Percentiles rank a stretch among this genome's conserved stretches.
phyloP scores from a whole-genome alignment of 2,329 filamentous ascomycete genomes.

The Trichoderma atrobrunneum region DNA sequence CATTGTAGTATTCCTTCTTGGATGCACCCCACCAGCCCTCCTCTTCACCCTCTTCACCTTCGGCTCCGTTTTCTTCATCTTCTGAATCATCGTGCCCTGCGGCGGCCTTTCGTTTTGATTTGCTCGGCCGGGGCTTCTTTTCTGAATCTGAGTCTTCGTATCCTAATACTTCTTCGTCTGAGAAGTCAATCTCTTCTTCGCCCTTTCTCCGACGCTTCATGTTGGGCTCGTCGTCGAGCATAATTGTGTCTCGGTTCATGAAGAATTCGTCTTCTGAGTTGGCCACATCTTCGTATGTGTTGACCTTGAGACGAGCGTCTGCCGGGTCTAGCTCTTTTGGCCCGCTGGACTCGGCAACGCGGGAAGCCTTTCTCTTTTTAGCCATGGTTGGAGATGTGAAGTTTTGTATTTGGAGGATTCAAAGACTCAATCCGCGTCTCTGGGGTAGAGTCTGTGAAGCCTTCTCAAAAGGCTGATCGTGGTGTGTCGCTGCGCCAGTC shows the following conservation, averaged over 20 bases:
- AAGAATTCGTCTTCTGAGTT: conserved; percentile 95
- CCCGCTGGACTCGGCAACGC: conserved; percentile 44
- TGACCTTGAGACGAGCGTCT: conserved; percentile 62
- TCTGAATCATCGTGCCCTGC: conserved; percentile 32
- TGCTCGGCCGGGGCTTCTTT: conserved; percentile 26
- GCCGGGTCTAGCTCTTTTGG: conserved; percentile 54
- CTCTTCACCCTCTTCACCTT: conserved; percentile 55
- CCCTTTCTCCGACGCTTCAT: conserved; percentile 74
- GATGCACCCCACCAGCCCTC: conserved; percentile 82
- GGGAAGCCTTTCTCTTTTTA: conserved; percentile 69
- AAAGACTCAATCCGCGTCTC: background rate
- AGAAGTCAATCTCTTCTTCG: conserved; percentile 65
- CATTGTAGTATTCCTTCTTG: conserved; percentile 89
- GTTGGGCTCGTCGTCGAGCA: conserved; percentile 76
- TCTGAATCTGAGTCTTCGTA: conserved; percentile 50
- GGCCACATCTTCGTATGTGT: conserved; percentile 77
- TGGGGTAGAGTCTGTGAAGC: background rate
- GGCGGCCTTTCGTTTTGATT: conserved; percentile 26
- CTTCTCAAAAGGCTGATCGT: background rate
- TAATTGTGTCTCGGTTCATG: conserved; percentile 77
- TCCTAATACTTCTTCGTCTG: conserved; percentile 60
- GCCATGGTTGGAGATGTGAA: conserved; percentile 44
- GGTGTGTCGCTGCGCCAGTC: background rate
- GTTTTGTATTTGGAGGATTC: background rate
- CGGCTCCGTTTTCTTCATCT: conserved; percentile 57